Conservation (phyloP, 108 stramenopile species). For the Nannochloropsis salina region DNA sequence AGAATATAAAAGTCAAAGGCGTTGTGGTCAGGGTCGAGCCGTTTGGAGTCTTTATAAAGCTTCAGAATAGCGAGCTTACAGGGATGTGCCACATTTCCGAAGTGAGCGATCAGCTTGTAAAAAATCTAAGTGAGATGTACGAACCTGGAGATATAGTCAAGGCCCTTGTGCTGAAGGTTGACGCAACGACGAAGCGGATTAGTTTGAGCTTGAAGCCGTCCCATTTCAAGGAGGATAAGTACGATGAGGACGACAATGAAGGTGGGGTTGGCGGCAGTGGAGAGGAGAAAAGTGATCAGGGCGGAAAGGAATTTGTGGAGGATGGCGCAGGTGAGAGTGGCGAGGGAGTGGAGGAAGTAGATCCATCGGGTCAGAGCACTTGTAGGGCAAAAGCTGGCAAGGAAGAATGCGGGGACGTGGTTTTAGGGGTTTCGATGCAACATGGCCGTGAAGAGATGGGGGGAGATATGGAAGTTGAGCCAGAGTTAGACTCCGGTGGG, state of each 20-base stretch:
- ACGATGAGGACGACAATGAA: constrained; percentile 35
- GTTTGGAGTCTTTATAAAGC: constrained; percentile 84
- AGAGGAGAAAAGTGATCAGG: constrained; percentile 27
- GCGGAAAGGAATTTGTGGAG: neutral
- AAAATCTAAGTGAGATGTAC: constrained; percentile 68
- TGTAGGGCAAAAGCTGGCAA: too few relatives aligned
- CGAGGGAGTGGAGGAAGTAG: neutral
- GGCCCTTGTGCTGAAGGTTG: constrained; percentile 72
- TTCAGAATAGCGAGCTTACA: constrained; percentile 73
- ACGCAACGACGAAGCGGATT: constrained; percentile 34
- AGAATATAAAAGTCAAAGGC: constrained; percentile 71
- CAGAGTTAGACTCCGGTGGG: too few relatives aligned
- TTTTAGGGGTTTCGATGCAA: too few relatives aligned
- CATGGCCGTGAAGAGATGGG: too few relatives aligned
- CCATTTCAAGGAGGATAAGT: constrained; percentile 63
- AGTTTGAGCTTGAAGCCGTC: constrained; percentile 78
- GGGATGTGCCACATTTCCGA: constrained; percentile 84
- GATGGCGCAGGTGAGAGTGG: neutral
- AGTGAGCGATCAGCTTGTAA: constrained; percentile 73
- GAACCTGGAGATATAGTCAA: constrained; percentile 87
- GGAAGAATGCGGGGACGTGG: too few relatives aligned
- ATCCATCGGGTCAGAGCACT: neutral
- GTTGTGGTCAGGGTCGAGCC: constrained; percentile 71
- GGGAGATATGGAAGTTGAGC: too few relatives aligned
- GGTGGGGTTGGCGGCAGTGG: constrained; percentile 23